phyloP scores from a whole-genome alignment of 352 stramenopile genomes.

The Saprolegnia parasitica region DNA sequence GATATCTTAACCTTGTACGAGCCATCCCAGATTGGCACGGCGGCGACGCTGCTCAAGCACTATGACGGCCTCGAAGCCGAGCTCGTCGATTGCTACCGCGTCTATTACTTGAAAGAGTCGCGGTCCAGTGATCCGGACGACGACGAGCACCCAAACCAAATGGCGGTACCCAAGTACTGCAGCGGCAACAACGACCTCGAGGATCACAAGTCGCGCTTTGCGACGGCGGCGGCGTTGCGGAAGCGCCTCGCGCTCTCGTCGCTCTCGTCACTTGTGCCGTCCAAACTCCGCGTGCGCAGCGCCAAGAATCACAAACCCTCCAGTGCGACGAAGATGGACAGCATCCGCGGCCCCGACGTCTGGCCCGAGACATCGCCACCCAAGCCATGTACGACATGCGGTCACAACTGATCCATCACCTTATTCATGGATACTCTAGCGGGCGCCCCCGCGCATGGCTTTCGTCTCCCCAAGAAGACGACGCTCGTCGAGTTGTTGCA shows the following conservation, averaged over 20 bases:
- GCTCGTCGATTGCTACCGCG: slow-evolving; percentile 22
- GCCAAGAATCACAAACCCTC: background rate
- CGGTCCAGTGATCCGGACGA: background rate
- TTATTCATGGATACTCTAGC: background rate
- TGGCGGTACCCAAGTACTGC: no score
- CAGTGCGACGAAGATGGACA: slow-evolving; percentile 17
- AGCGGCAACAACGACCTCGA: background rate
- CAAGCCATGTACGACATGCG: background rate
- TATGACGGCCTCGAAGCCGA: slow-evolving; percentile 22
- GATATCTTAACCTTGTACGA: slow-evolving; percentile 15
- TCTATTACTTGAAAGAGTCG: slow-evolving; percentile 16
- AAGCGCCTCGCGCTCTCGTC: slow-evolving; percentile 16
- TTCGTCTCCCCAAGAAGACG: slow-evolving; percentile 4
- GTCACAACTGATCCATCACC: no score
- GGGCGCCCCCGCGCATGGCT: background rate
- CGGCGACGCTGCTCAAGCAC: slow-evolving; percentile 12
- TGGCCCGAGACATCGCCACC: background rate
- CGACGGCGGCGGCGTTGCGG: background rate
- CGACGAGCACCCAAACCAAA: background rate
- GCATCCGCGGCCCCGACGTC: slow-evolving; percentile 15
- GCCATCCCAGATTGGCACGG: slow-evolving; percentile 5
- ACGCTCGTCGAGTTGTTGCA: background rate
- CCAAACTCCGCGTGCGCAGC: slow-evolving; percentile 13
- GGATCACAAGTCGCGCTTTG: background rate
- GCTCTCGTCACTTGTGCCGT: slow-evolving; percentile 9